Percentiles rank a stretch among this genome's conserved stretches.
Evolutionary conservation across 106 monocot species (phyloP).

Genomic region (Dactylorhiza incarnata): DNA sequence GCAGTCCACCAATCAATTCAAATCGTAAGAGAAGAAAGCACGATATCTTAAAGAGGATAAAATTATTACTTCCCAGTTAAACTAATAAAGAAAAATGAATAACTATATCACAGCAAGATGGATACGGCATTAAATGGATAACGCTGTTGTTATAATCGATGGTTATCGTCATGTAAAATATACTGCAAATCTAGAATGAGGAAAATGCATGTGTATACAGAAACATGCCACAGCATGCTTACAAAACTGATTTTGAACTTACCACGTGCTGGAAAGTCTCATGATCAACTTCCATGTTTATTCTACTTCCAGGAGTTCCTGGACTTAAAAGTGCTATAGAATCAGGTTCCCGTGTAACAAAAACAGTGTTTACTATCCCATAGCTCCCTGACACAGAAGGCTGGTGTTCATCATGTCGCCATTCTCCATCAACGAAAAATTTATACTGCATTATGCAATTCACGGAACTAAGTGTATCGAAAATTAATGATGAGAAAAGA

Average conservation of each 20-base stretch:
- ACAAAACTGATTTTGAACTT: conserved; percentile 15
- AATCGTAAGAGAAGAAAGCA: background rate
- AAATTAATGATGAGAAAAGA: background rate
- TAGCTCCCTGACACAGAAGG: conserved; percentile 51
- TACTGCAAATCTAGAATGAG: background rate
- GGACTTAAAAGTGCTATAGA: conserved; percentile 32
- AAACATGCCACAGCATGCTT: background rate
- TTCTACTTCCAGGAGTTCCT: conserved; percentile 23
- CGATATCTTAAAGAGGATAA: background rate
- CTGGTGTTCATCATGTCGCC: conserved; percentile 79
- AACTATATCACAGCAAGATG: background rate
- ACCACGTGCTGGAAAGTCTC: conserved; percentile 47
- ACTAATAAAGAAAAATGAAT: background rate
- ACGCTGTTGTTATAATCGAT: background rate
- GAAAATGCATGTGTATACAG: background rate
- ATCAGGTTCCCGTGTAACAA: conserved; percentile 47
- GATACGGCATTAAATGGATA: background rate
- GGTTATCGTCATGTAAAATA: background rate
- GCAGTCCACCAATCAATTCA: background rate
- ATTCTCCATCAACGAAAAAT: conserved; percentile 92
- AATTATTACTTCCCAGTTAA: background rate
- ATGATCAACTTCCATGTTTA: conserved; percentile 80
- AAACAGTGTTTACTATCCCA: conserved; percentile 78
- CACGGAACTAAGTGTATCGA: background rate
- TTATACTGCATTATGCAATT: conserved; percentile 62